Conservation (phyloP, 176 grass and related monocot genomes). For the Calamus simplicifolius region DNA sequence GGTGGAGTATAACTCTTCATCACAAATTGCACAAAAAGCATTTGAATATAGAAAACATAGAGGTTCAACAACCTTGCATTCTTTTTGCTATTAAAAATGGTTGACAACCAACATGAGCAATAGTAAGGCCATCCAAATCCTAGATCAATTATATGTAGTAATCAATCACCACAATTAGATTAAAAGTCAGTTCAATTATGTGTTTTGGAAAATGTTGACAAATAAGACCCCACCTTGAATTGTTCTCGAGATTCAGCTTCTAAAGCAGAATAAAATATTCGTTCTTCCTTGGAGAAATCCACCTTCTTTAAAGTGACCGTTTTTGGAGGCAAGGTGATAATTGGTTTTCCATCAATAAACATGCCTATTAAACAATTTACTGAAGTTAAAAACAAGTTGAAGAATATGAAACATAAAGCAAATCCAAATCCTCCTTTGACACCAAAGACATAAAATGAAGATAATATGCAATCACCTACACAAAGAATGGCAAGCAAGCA, state of each 20-base stretch:
- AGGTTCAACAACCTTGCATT: too few relatives aligned
- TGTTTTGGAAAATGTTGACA: too few relatives aligned
- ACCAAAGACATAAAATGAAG: background rate
- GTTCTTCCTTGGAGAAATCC: slow-evolving; percentile 68
- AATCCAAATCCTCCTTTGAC: background rate
- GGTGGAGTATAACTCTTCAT: too few relatives aligned
- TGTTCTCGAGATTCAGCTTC: slow-evolving; percentile 92
- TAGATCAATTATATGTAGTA: too few relatives aligned
- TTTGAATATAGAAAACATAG: too few relatives aligned
- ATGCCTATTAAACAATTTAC: slow-evolving; percentile 32
- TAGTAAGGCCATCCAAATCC: too few relatives aligned
- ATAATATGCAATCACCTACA: background rate
- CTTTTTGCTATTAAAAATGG: too few relatives aligned
- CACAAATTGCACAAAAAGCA: too few relatives aligned
- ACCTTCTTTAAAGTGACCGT: slow-evolving; percentile 75
- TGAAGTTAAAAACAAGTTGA: slow-evolving; percentile 2
- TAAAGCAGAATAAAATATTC: slow-evolving; percentile 68
- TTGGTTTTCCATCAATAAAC: slow-evolving; percentile 87
- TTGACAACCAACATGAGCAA: too few relatives aligned
- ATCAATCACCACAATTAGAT: too few relatives aligned
- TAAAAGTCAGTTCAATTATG: too few relatives aligned
- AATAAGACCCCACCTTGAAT: slow-evolving; percentile 64
- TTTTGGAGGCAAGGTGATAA: slow-evolving; percentile 77
- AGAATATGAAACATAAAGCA: background rate
- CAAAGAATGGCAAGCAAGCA: background rate